phyloP scores from a whole-genome alignment of 768 basidiomycete genomes.

The Tremella mesenterica region DNA sequence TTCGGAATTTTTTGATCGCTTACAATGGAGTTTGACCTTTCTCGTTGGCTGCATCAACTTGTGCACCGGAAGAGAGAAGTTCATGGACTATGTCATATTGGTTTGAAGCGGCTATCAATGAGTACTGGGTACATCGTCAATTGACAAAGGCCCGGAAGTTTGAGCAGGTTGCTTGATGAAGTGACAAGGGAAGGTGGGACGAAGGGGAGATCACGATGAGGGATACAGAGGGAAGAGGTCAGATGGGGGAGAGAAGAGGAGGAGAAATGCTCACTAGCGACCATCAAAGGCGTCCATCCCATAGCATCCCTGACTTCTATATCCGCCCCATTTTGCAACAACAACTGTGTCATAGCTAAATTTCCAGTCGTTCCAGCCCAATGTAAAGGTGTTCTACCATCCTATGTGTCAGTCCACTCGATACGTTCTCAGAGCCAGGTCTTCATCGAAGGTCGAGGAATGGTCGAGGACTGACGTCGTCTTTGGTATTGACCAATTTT shows the following conservation, averaged over 20 bases:
- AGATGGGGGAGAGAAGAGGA: too few species aligned
- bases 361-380: slow-evolving; percentile 41
- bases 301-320: slow-evolving; percentile 37
- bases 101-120: slow-evolving; percentile 35
- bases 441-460: background rate
- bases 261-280: slow-evolving; percentile 44
- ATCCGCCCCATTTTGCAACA: slow-evolving; percentile 36
- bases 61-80: slow-evolving; percentile 39
- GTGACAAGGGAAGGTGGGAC: too few species aligned
- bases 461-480: slow-evolving; percentile 31
- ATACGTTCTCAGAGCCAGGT: background rate
- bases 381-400: slow-evolving; percentile 44
- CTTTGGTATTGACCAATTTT: slow-evolving; percentile 36
- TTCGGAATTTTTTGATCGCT: slow-evolving; percentile 9
- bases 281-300: slow-evolving; percentile 45
- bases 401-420: slow-evolving; percentile 20
- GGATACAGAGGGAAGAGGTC: too few species aligned
- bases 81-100: slow-evolving; percentile 38
- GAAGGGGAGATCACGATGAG: too few species aligned
- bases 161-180: too few species aligned
- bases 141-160: too few species aligned
- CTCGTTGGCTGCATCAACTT: slow-evolving; percentile 38
- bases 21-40: slow-evolving; percentile 45
- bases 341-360: slow-evolving; percentile 33
- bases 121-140: background rate